Base-by-base conservation (phyloP, 257 asterid genomes). In the Dorcoceras hygrometricum region DNA sequence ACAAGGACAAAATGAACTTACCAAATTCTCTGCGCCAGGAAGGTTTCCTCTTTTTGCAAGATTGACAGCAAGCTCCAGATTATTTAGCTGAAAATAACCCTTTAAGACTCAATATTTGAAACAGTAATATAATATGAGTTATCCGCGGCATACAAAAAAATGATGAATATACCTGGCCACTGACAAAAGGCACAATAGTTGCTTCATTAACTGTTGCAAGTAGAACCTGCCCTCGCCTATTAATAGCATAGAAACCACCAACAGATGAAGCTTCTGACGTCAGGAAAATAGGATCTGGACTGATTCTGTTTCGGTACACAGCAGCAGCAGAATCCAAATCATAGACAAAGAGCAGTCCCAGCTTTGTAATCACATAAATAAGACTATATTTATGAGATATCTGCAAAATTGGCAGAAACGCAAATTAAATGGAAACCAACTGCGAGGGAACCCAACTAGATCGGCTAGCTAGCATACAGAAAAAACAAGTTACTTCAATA, bases 1-100 rank as follows among this genome's bases (percentile, higher is more conserved):
- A 53, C 19, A 69, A 59, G 19, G 20, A 25, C 26, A 4, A 59
- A 59, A 61, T 57, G 11, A 54, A 72, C 95, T 67, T 73, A 91
- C 98, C 89, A 91, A 75, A 84, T 89, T 91, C 76, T 91, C 98
- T 5, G 96, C 98, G 57, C 98, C 98, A 62, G 98, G 96, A 73
- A 91, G 88, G 73, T 91, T 91, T 76, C 98, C 98, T 85, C 98
- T 80, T 80, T 86, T 91, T 76, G 98, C 98, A 71, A 91, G 91
- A 79, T 78, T 91, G 64, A 91, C 96, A 53, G 98, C 98, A 78
- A 91, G 98, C 84, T 91, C 98, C 81, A 91, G 86, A 80, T 89
- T 91, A 76, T 91, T 91, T 66, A 91, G 71, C 98, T 91, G 85
- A 16, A 18, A 77, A 53, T 24, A 66, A 76, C 48, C 56, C 56